Base-by-base conservation (phyloP, 1,284 basidiomycete species). In the Sporisorium scitamineum region DNA sequence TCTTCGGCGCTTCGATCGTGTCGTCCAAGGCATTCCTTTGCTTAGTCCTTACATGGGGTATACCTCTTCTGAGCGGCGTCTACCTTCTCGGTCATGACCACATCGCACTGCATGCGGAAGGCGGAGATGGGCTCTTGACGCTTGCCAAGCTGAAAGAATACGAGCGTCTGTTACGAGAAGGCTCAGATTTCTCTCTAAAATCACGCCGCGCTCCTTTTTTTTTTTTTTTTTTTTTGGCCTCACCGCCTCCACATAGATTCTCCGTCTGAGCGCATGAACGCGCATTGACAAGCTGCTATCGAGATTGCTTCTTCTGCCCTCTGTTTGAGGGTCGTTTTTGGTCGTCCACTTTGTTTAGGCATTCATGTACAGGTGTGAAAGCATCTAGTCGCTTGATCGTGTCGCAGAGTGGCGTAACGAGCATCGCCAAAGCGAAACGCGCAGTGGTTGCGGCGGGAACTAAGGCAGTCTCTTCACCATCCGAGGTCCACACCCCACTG, bases 401-500 rank as follows among this genome's bases (percentile, higher is more conserved):
- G 41, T 42, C 41, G n/a, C n/a, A 20, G n/a, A 3, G n/a, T 14
- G 39, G 16, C 39, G 39, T 41, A 41, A 18, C 39, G 39, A 41
- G 18, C 41, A 42, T 18, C 41, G n/a, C n/a, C n/a, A n/a, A n/a
- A n/a, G n/a, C n/a, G n/a, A n/a, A n/a, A n/a, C n/a, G n/a, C n/a
- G n/a, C n/a, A n/a, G n/a, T n/a, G n/a, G n/a, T n/a, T n/a, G n/a
- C n/a, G n/a, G n/a, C n/a, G n/a, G n/a, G n/a, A n/a, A n/a, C 50
- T 22, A 20, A 3, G 14, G 29, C 22, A 32, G 50, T 16, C 18
- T 14, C 5, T 31, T 58, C 50, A 71, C 63, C 60, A 69, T 29
- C 50, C 54, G 44, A 78, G 69, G 53, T 78, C 76, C 34, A 75
- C 59, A 26, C 76, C 76, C 76, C 76, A 78, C 70, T 74, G 54